Base-by-base conservation (phyloP, 805 yeast genomes). In the Wickerhamomyces hampshirensis region DNA sequence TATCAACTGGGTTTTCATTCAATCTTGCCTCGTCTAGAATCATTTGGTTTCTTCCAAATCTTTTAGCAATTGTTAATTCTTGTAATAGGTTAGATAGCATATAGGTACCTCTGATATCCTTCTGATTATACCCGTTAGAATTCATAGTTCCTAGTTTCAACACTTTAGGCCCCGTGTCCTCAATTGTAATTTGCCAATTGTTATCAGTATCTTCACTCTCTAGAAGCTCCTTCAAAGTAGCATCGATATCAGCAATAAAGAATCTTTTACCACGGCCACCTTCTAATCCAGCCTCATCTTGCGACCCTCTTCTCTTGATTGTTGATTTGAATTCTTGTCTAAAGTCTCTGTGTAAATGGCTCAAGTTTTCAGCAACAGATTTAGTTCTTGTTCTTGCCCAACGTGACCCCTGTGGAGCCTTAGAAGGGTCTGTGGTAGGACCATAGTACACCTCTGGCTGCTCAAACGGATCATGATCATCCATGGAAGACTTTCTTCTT, bases 61-160 rank as follows among this genome's bases (percentile, higher is more conserved):
- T 66, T 54, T 84, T 77, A 11, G 96, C 96, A 42, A 87, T 77
- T 1, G 96, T 86, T 46, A 88, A 67, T 59, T 88, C 97, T 62
- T 88, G 96, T 38, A 88, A 67, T 27, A 89, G 61, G 58, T 89
- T 89, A 0, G 93, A 80, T 33, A 88, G 63, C 89, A 84, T 84
- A 54, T 88, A 88, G 0, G 96, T 88, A 4, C 97, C 97, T 40
- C 95, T 65, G 38, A 88, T 71, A 42, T 80, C 84, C 37, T 73
- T 73, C 47, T 75, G 80, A 26, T 75, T 79, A 62, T 62, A 85
- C 2, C 96, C 97, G 50, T 79, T 76, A 4, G 95, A 86, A 54
- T 84, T 84, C 26, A 80, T 86, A 3, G 97, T 86, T 7, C 93
- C 93, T 11, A 85, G 65, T 48, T 75, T 73, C 40, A 84, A 63